A percentile compares a stretch with the other conserved stretches of the same genome.
Conservation (phyloP, 805 yeast genomes). For the Tetrapisispora nanseiensis region DNA sequence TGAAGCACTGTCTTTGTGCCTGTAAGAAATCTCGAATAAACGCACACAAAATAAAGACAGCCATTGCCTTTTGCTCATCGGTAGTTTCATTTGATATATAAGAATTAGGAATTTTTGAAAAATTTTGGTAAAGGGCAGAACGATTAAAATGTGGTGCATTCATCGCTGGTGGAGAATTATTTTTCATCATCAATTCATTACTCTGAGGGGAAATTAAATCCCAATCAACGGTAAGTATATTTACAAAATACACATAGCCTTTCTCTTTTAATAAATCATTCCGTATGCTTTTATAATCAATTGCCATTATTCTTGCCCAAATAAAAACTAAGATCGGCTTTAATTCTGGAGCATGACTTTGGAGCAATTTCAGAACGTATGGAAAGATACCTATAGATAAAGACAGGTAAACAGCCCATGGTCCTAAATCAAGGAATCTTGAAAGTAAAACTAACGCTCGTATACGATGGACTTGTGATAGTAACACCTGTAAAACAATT, state of each 20-base stretch:
- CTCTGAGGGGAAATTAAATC: slow-evolving; percentile 5
- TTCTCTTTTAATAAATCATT: slow-evolving; percentile 85
- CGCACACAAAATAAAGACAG: slow-evolving; percentile 80
- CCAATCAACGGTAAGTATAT: slow-evolving; percentile 50
- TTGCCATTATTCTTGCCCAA: slow-evolving; percentile 97
- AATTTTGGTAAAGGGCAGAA: not conserved
- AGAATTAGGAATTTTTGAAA: not conserved
- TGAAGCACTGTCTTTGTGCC: slow-evolving; percentile 74
- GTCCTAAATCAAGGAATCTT: slow-evolving; percentile 84
- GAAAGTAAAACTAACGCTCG: slow-evolving; percentile 79
- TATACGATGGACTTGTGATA: slow-evolving; percentile 89
- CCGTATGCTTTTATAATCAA: slow-evolving; percentile 82
- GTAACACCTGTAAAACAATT: slow-evolving; percentile 79
- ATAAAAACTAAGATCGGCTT: slow-evolving; percentile 91
- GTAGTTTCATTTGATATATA: slow-evolving; percentile 31
- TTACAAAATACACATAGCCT: slow-evolving; percentile 79
- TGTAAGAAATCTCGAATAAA: slow-evolving; percentile 71
- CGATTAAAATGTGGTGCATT: slow-evolving; percentile 7
- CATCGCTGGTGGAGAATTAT: slow-evolving; percentile 18
- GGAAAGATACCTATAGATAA: slow-evolving; percentile 94
- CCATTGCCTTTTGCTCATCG: slow-evolving; percentile 89
- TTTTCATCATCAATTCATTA: slow-evolving; percentile 11
- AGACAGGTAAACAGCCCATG: slow-evolving; percentile 94
- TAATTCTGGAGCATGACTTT: slow-evolving; percentile 90
- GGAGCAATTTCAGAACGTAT: slow-evolving; percentile 78